These are phyloP conservation scores for Fusarium temperatum DNA, from an alignment of 2,329 filamentous ascomycete species.

Conservation along the genomic window DNA sequence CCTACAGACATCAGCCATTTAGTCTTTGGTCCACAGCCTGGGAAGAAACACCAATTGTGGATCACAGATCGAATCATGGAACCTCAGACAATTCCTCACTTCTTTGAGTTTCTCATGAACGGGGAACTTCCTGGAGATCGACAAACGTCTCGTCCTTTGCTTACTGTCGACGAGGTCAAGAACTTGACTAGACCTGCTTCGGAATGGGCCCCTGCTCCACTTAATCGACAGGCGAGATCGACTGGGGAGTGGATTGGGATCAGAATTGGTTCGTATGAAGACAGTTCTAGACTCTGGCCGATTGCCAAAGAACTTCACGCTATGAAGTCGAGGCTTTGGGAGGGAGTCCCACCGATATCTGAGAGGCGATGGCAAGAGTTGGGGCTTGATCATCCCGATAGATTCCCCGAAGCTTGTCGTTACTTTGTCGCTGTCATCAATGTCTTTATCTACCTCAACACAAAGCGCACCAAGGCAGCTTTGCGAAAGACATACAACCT, in stretches of 20 bases:
- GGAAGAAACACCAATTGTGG: constrained; percentile 23
- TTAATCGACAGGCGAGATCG: not conserved
- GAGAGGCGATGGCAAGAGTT: constrained; percentile 41
- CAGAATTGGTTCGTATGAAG: constrained; percentile 37
- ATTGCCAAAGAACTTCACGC: constrained; percentile 42
- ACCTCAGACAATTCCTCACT: constrained; percentile 33
- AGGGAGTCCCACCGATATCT: constrained; percentile 41
- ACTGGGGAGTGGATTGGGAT: constrained; percentile 9
- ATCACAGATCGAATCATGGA: constrained; percentile 37
- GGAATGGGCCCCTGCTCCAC: constrained; percentile 40
- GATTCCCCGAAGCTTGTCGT: constrained; percentile 40
- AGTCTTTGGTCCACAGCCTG: not conserved
- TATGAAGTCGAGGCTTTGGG: constrained; percentile 45
- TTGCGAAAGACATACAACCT: constrained; percentile 42
- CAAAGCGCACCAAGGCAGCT: constrained; percentile 13
- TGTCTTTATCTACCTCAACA: constrained; percentile 44
- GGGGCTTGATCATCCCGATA: constrained; percentile 29
- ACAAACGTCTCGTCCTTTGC: constrained; percentile 5
- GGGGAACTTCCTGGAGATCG: constrained; percentile 18
- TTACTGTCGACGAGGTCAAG: not conserved
- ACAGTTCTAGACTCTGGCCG: constrained; percentile 12
- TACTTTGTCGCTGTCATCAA: constrained; percentile 32
- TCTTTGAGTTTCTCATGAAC: constrained; percentile 24
- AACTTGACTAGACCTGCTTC: constrained; percentile 22
- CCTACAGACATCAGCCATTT: not conserved